A percentile compares a stretch with the other conserved stretches of the same genome.
Conservation (phyloP, 305 asterid species). For the Rubia tinctorum region DNA sequence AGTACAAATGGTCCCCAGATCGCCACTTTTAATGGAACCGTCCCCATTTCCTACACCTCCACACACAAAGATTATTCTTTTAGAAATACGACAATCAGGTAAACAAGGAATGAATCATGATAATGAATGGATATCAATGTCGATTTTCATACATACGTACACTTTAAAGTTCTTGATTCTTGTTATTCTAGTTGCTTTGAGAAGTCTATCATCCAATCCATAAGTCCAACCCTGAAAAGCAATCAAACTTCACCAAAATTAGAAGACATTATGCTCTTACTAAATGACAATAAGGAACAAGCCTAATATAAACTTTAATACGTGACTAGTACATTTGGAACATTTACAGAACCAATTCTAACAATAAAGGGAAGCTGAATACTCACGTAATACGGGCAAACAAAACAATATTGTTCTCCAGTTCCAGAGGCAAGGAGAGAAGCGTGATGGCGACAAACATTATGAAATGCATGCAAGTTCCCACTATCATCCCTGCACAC, state of each 20-base stretch:
- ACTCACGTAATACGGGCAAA: constrained; percentile 95
- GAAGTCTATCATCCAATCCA: constrained; percentile 71
- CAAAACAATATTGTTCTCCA: constrained; percentile 69
- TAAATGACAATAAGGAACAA: not conserved
- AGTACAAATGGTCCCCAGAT: constrained; percentile 87
- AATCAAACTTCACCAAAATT: not conserved
- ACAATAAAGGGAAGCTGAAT: constrained; percentile 2
- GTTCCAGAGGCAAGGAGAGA: constrained; percentile 69
- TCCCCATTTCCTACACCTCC: constrained; percentile 75
- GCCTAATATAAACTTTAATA: not conserved
- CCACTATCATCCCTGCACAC: constrained; percentile 74
- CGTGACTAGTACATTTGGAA: not conserved
- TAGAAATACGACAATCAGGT: constrained; percentile 8
- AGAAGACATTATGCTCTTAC: not conserved
- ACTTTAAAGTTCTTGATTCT: constrained; percentile 79
- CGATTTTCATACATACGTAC: constrained; percentile 41
- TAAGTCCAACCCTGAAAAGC: constrained; percentile 81
- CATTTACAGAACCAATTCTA: not conserved
- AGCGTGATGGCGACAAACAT: constrained; percentile 93
- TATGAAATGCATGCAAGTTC: constrained; percentile 66
- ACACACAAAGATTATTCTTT: constrained; percentile 19
- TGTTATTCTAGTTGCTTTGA: constrained; percentile 62
- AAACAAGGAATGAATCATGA: constrained; percentile 13
- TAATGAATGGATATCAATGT: constrained; percentile 6
- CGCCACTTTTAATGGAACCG: constrained; percentile 57